Evolutionary conservation across 2,329 filamentous ascomycete species (phyloP), one percentile per base, ranked within the genome.

Genomic region (Fusarium siculi): DNA sequence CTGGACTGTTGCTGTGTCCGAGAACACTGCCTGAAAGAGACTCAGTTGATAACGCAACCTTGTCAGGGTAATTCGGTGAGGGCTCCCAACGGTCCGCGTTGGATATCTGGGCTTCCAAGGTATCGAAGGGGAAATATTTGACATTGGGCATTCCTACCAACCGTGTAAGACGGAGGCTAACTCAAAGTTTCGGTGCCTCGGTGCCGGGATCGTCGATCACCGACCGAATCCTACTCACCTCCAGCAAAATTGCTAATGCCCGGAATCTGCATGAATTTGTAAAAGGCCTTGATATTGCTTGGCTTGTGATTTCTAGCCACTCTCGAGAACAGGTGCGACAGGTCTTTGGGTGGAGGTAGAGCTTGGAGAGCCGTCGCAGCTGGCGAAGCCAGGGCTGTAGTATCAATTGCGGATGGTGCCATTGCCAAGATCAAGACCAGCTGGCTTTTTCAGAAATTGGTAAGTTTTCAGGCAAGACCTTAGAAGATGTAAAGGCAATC

Each of bases 101-200:
- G 94, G 93, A 49, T 69, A 92, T 90, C 73, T 92, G 91, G 44
- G 95, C 93, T 82, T 97, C 94, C 71, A 98, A 90, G 2, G 94
- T 96, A 77, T 98, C 95, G 82, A 93, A 97, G 14, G 95, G 95
- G 79, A 98, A 98, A 83, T 94, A 94, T 65, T 88, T 88, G 43
- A 92, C 86, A 81, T 96, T 92, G 21, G 95, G 95, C 28, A 97
- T 88, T 68, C 94, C 93, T 95, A 43, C 23, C 46, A 18, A 12
- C 21, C 32, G 43, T 50, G 39, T 62, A 44, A 46, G 37, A 42
- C 52, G 30, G 46, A 55, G 34, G 18, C 28, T 34, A 47, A 34
- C 28, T 25, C 43, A 25, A 54, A 55, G 49, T 58, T 37, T 57
- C 56, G 59, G n/a, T 21, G 53, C 34, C 36, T 55, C 68, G 68